Evolutionary conservation across 2,329 filamentous ascomycete species (phyloP).

Genomic region (Trichophyton mentagrophytes): DNA sequence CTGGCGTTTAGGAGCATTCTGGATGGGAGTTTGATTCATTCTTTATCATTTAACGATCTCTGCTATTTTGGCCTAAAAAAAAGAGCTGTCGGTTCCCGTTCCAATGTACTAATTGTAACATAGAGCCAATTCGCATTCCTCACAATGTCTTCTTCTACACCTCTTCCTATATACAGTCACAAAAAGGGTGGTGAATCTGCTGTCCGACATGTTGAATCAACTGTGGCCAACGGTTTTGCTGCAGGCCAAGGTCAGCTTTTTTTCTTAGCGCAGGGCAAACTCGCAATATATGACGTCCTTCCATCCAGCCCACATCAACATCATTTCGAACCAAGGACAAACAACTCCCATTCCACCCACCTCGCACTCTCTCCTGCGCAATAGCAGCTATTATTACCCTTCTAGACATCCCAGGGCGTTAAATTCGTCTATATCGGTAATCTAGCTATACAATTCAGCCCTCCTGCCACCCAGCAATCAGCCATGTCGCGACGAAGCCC

Average conservation of each 20-base stretch:
- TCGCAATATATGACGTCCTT: constrained; percentile 1
- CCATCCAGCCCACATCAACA: neutral
- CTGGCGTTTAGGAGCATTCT: constrained; percentile 14
- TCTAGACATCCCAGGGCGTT: neutral
- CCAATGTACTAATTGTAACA: constrained; percentile 1
- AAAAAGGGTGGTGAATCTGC: neutral
- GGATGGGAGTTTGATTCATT: constrained; percentile 6
- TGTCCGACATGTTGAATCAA: neutral
- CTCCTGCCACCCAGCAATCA: neutral
- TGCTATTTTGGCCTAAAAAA: neutral
- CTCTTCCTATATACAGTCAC: neutral
- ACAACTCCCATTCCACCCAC: neutral
- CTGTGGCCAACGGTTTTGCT: neutral
- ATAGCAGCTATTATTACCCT: neutral
- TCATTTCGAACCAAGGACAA: neutral
- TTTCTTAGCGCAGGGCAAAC: neutral
- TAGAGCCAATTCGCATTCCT: constrained; percentile 1
- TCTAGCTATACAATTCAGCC: neutral
- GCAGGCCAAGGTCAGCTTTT: neutral
- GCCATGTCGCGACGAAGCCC: constrained; percentile 12
- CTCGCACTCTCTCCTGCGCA: neutral
- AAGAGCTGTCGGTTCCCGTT: neutral
- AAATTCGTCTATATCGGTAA: neutral
- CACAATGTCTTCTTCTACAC: neutral
- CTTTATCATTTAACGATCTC: neutral